Conservation (phyloP, 225 moss, liverwort and hornwort genomes). For the Straminergon stramineum region DNA sequence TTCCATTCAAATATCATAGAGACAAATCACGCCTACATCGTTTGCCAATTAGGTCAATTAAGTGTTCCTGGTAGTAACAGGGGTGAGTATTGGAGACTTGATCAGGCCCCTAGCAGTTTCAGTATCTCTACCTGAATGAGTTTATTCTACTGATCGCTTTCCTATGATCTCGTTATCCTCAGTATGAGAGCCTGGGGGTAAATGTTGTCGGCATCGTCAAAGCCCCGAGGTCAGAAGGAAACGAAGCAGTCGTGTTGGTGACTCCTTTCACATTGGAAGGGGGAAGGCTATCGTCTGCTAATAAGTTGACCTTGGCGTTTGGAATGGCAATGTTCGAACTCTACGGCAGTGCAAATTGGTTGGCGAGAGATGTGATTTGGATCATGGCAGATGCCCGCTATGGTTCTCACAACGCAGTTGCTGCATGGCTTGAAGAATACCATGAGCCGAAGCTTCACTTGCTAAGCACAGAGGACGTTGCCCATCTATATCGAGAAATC, state of each 20-base stretch:
- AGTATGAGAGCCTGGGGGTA: slow-evolving; percentile 47
- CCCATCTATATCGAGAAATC: slow-evolving; percentile 22
- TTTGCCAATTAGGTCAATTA: background rate
- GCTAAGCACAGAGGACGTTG: slow-evolving; percentile 22
- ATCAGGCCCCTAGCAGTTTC: background rate
- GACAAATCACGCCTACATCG: background rate
- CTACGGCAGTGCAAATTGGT: slow-evolving; percentile 66
- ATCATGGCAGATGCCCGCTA: slow-evolving; percentile 82
- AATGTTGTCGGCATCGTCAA: slow-evolving; percentile 90
- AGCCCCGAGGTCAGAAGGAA: slow-evolving; percentile 91
- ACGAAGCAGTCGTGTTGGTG: slow-evolving; percentile 93
- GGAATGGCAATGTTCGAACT: slow-evolving; percentile 77
- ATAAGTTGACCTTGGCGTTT: slow-evolving; percentile 63
- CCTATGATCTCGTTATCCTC: background rate
- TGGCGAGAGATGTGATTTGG: slow-evolving; percentile 94
- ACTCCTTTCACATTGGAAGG: slow-evolving; percentile 59
- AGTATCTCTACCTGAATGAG: background rate
- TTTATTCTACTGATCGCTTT: background rate
- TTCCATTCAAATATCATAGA: background rate
- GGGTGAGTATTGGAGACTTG: background rate
- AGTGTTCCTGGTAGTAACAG: background rate
- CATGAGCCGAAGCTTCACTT: slow-evolving; percentile 56
- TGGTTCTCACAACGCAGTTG: slow-evolving; percentile 74
- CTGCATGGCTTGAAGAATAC: slow-evolving; percentile 89
- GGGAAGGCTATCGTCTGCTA: slow-evolving; percentile 37